Evolutionary conservation across 2,329 filamentous ascomycete genomes (phyloP), one percentile per base, ranked within the genome.

Genomic region (Aspergillus ruber): DNA sequence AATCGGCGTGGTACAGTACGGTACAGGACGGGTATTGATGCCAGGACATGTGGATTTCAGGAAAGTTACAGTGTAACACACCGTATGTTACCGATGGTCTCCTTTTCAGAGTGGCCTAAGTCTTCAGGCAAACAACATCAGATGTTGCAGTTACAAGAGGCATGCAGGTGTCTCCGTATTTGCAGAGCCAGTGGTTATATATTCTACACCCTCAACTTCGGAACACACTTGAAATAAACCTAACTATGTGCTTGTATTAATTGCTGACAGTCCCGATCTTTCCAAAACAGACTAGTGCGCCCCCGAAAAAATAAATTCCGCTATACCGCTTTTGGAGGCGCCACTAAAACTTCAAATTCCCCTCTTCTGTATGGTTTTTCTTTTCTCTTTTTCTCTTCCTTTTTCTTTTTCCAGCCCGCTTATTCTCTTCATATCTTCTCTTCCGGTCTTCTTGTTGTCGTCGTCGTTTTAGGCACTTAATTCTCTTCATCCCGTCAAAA

Each of bases 401-500:
- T 58, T 55, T 55, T 33, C 35, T 56, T 55, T 57, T 60, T 61
- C 60, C 36, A 39, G 17, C 17, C 36, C 36, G 36, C 12, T 17
- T 39, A 12, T 21, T 39, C 17, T 39, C 17, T 39, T 20, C 25
- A 12, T 12, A 50, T 47, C 47, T 27, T 45, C 47, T 47, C 43
- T 50, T 50, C 44, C 45, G 48, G 52, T 57, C 53, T 61, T 61
- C 58, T 53, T 54, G 53, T 54, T 48, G 45, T 39, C 17, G 15
- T 39, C 3, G 17, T 39, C 33, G 33, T 12, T 18, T 39, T 20
- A 39, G 43, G 42, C 44, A 53, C 42, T 38, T 44, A 21, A 33
- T 48, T 49, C 48, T 44, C 48, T 54, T 39, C 53, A 49, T 21
- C 40, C 69, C 72, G 72, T 64, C 79, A 85, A 74, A 63, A 88